Percentiles rank a stretch among this genome's conserved stretches.
Evolutionary conservation across 176 grass and related monocot species (phyloP).

Genomic region (Ananas comosus): DNA sequence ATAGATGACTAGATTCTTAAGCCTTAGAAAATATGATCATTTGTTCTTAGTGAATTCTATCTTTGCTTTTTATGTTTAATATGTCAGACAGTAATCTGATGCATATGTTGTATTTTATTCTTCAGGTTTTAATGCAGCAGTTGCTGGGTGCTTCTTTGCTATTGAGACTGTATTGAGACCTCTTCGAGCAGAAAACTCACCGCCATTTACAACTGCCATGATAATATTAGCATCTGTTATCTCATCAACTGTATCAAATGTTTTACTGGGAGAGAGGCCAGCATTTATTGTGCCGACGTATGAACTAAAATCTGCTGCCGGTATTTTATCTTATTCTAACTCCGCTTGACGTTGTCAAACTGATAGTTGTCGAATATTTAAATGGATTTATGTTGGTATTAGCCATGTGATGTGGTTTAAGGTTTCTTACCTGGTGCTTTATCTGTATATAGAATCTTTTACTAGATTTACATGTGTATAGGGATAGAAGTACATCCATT

Average conservation of each 20-base stretch:
- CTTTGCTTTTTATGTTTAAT: background rate
- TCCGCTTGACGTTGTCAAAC: constrained; percentile 13
- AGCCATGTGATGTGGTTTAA: background rate
- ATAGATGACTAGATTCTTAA: too few relatives aligned
- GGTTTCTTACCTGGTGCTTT: background rate
- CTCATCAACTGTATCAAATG: constrained; percentile 95
- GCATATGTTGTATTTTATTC: constrained; percentile 11
- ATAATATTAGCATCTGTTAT: constrained; percentile 97
- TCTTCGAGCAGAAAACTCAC: constrained; percentile 93
- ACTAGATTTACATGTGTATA: background rate
- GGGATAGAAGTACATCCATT: too few relatives aligned
- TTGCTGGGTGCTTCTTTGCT: constrained; percentile 91
- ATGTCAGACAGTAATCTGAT: constrained; percentile 7
- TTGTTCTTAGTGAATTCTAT: background rate
- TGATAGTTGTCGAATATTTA: background rate
- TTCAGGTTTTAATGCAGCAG: constrained; percentile 95
- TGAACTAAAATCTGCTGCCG: constrained; percentile 91
- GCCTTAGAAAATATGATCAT: too few relatives aligned
- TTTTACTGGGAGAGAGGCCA: constrained; percentile 87
- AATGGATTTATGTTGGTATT: background rate
- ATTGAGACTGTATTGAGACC: constrained; percentile 97
- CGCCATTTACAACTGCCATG: constrained; percentile 92
- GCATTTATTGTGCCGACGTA: constrained; percentile 90
- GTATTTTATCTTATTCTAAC: constrained; percentile 48
- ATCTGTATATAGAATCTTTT: background rate